A percentile compares a stretch with the other conserved stretches of the same genome.
Conservation (phyloP, 1,284 basidiomycete genomes). For the Ceratobasidium sp. region DNA sequence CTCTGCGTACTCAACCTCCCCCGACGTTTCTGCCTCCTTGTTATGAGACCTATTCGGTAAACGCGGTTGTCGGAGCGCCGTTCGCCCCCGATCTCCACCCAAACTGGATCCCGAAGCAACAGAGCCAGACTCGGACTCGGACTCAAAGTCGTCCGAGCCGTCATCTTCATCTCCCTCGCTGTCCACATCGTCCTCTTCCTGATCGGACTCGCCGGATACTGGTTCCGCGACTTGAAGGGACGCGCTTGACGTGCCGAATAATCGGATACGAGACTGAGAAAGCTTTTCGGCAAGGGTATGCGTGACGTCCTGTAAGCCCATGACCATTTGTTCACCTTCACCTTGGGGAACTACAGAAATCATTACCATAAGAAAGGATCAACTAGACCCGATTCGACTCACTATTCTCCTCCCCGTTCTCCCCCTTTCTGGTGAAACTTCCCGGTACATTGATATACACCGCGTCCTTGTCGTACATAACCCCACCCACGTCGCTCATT, state of each 20-base stretch:
- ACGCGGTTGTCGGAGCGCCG: conserved; percentile 55
- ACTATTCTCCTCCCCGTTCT: conserved; percentile 69
- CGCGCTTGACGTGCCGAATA: conserved; percentile 85
- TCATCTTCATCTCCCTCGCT: conserved; percentile 55
- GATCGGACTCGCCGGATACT: conserved; percentile 49
- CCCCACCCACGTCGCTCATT: conserved; percentile 98
- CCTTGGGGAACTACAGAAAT: conserved; percentile 72
- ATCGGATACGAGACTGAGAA: conserved; percentile 83
- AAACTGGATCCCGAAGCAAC: conserved; percentile 45
- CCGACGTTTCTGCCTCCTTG: conserved; percentile 56
- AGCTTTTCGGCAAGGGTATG: conserved; percentile 89
- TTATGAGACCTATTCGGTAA: conserved; percentile 57
- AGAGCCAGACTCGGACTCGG: conserved; percentile 52
- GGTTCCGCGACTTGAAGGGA: conserved; percentile 61
- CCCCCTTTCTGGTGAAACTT: conserved; percentile 79
- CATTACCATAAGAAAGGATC: conserved; percentile 13
- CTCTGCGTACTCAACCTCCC: conserved; percentile 77
- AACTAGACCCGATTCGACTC: conserved; percentile 41
- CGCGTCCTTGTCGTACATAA: conserved; percentile 98
- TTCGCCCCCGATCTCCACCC: conserved; percentile 50
- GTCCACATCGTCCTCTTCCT: conserved; percentile 46
- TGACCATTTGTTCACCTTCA: conserved; percentile 98
- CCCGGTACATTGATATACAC: conserved; percentile 99
- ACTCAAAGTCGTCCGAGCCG: conserved; percentile 47
- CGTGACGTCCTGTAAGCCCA: conserved; percentile 91